Evolutionary conservation across 306 rosid genomes (phyloP), one percentile per base, ranked within the genome.

Genomic region (Fagus sylvatica): DNA sequence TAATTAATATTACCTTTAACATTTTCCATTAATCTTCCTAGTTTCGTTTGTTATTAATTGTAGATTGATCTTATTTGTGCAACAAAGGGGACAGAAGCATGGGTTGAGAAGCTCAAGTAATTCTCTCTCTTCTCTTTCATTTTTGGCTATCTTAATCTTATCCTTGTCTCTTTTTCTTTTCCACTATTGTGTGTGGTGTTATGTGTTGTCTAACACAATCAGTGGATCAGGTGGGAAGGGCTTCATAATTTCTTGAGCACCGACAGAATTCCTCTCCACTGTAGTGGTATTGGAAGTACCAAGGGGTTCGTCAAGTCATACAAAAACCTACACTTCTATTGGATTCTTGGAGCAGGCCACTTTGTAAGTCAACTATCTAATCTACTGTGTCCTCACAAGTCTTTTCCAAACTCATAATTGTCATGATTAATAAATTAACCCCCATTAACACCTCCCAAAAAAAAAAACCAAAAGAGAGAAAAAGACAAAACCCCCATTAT

Each of bases 281-380:
- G 97, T 87, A 90, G 87, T 62, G 66, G 40, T 5, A 80, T 72
- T 28, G 56, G 34, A 61, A 42, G 19, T 1, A 95, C 98, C 48
- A 81, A 82, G 76, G 99, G 91, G 51, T 95, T 93, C 85, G 56
- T 76, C 4, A 89, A 54, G 78, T 89, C 98, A 6, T 65, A 86
- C 87, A 79, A 91, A 73, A 95, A 91, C 83, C 87, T 95, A 15
- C 81, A 87, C 75, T 93, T 95, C 62, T 93, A 89, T 87, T 95
- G 99, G 99, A 93, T 95, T 80, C 99, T 95, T 67, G 87, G 92
- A 76, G 99, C 99, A 22, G 99, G 99, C 62, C 99, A 95, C 71
- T 91, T 87, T 82, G 99, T 95, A 90, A 95, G 99, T 88, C 85
- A 64, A 77, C 41, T 16, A 41, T 17, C 1, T 40, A n/a, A 56